Evolutionary conservation across 192 early-diverging fungal genomes (phyloP), one percentile per base, ranked within the genome.

Genomic region (Phycomyces blakesleeanus): DNA sequence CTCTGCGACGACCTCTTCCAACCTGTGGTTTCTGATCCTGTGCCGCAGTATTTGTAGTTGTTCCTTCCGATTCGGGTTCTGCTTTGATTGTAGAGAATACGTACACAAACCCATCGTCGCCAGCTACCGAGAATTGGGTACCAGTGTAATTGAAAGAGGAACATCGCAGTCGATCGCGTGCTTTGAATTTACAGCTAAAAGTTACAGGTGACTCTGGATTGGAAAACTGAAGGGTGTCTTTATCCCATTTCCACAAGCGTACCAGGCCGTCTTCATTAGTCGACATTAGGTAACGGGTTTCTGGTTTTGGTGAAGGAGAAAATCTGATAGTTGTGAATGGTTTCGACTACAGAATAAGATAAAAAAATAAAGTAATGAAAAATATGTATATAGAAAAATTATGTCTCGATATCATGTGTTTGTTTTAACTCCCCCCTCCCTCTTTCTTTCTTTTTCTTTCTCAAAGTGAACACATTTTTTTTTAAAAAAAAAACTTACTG

Each of bases 81-180:
- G 61, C 76, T 37, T 81, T 80, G 22, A 91, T 82, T 9, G 88
- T 85, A 6, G 88, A 86, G 68, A 87, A 94, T 3, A 94, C 66
- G 68, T 87, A 87, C 10, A 94, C 76, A 29, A 87, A 80, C 0
- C 93, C 89, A 67, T 90, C 88, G 2, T 78, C 78, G 1, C 92
- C 90, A 42, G 92, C 85, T 9, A 93, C 79, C 34, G 87, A 87
- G 72, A 96, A 91, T 5, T 83, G 76, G 5, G 89, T 89, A 10
- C 92, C 92, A 7, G 87, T 89, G 39, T 73, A 72, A 57, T 91
- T 93, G 72, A 93, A 95, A 0, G 85, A 84, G 10, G 87, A 80
- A 47, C 84, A 84, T 6, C 75, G 68, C 5, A 84, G 64, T 38
- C 65, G 40, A 67, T 85, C 84, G n/a, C 81, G 75, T 14, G 75